A percentile compares a stretch with the other conserved stretches of the same genome.
These are phyloP conservation scores for Gossypioides kirkii DNA, from an alignment of 345 rosid genomes.

Conservation along the genomic window DNA sequence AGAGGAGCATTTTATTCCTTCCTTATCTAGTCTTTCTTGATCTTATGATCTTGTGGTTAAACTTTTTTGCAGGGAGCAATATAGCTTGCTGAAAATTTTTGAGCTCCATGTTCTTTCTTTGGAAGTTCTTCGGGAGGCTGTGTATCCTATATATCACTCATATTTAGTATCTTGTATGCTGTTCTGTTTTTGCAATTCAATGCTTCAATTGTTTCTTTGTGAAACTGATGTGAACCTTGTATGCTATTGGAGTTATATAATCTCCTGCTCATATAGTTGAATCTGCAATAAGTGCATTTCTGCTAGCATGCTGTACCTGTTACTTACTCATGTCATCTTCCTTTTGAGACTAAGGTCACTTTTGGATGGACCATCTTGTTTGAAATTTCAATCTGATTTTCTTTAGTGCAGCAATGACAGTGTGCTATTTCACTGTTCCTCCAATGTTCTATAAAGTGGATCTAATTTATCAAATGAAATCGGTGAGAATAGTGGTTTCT, in stretches of 20 bases:
- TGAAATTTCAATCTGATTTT: background rate
- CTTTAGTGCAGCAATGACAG: background rate
- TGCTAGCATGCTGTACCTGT: slow-evolving; percentile 13
- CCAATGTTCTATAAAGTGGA: background rate
- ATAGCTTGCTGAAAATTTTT: slow-evolving; percentile 40
- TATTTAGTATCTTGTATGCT: slow-evolving; percentile 8
- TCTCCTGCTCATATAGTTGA: background rate
- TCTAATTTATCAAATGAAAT: background rate
- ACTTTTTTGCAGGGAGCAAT: slow-evolving; percentile 42
- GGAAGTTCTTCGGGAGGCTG: slow-evolving; percentile 71
- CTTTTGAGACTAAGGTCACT: background rate
- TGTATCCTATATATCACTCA: slow-evolving; percentile 50
- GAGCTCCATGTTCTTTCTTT: slow-evolving; percentile 60
- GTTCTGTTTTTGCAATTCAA: background rate
- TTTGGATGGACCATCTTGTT: background rate
- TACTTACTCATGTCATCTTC: background rate
- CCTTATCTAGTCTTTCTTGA: slow-evolving; percentile 13
- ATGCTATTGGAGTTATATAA: slow-evolving; percentile 3
- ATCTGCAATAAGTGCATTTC: background rate
- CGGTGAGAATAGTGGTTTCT: background rate
- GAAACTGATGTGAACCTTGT: slow-evolving; percentile 6
- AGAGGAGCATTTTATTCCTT: background rate
- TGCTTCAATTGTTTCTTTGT: slow-evolving; percentile 1
- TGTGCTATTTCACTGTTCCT: background rate
- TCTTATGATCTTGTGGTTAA: slow-evolving; percentile 16